Evolutionary conservation across 345 rosid species (phyloP), one percentile per base, ranked within the genome.

Genomic region (Microthlaspi erraticum): DNA sequence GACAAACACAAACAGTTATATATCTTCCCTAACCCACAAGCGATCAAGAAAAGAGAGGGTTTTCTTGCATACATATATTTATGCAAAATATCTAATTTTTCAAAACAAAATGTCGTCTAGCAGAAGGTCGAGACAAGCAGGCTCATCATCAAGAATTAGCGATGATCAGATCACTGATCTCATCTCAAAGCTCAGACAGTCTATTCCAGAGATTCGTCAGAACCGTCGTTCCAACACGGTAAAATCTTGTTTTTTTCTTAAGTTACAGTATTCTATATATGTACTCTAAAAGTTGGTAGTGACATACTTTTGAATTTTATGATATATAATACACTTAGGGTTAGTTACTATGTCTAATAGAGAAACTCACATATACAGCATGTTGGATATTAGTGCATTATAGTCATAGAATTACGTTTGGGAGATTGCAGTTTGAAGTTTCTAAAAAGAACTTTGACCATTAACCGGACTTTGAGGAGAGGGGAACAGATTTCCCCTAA

Each of bases 151-250:
- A 6, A 82, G 97, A 77, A 94, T 94, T 78, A 87, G 75, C 10
- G 97, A 94, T 77, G 97, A 88, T 64, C 99, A 94, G 78, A 94
- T 94, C 83, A 82, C 85, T 50, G 88, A 89, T 43, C 97, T 94
- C 18, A 81, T 94, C 81, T 79, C 95, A 72, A 94, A 94, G 73
- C 78, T 94, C 69, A 87, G 90, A 36, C 91, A 86, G 31, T 83
- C 89, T 70, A 89, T 94, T 37, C 99, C 99, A 1, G 99, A 94
- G 85, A 87, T 94, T 77, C 89, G 93, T 1, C 74, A 83, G 37
- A 66, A 83, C 55, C 82, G 90, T 74, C 95, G 90, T 56, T 84
- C 97, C 17, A 83, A 81, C 66, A 86, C 91, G 99, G 99, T 93
- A 82, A 18, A 16, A 6, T 9, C 5, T 17, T 44, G 26, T 23